These are phyloP conservation scores for Aspergillus versicolor DNA, from an alignment of 2,329 filamentous ascomycete genomes.

Conservation along the genomic window DNA sequence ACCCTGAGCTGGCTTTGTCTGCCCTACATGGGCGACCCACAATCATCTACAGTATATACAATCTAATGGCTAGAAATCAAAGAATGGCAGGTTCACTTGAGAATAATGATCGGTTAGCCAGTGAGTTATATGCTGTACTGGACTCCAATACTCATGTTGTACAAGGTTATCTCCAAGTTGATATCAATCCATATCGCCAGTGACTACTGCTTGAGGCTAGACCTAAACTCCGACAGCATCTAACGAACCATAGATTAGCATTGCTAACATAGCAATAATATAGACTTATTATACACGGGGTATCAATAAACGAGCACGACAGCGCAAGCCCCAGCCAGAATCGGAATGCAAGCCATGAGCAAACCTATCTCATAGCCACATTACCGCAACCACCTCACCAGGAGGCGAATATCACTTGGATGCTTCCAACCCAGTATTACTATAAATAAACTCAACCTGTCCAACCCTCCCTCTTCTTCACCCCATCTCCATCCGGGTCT, in stretches of 20 bases:
- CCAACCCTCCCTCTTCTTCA: conserved; percentile 11
- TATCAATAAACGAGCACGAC: conserved; percentile 16
- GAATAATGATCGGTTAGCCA: too few relatives aligned
- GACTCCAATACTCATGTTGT: too few relatives aligned
- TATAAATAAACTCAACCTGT: neutral
- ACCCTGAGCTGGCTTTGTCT: too few relatives aligned
- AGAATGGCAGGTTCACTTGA: too few relatives aligned
- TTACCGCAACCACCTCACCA: conserved; percentile 1
- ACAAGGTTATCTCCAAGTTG: too few relatives aligned
- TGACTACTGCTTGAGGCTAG: too few relatives aligned
- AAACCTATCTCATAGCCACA: neutral
- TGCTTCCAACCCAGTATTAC: neutral
- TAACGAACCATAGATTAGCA: neutral
- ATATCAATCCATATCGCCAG: too few relatives aligned
- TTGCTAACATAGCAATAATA: neutral
- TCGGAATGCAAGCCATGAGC: neutral
- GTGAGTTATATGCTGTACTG: too few relatives aligned
- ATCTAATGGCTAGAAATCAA: too few relatives aligned
- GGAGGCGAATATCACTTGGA: conserved; percentile 3
- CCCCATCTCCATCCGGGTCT: conserved; percentile 4
- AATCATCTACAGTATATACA: too few relatives aligned
- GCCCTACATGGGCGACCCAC: too few relatives aligned
- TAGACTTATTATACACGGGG: conserved; percentile 14
- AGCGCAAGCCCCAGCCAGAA: too few relatives aligned
- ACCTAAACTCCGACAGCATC: conserved; percentile 14